Base-by-base conservation (phyloP, 2,329 filamentous ascomycete genomes). In the Aspergillus japonicus region DNA sequence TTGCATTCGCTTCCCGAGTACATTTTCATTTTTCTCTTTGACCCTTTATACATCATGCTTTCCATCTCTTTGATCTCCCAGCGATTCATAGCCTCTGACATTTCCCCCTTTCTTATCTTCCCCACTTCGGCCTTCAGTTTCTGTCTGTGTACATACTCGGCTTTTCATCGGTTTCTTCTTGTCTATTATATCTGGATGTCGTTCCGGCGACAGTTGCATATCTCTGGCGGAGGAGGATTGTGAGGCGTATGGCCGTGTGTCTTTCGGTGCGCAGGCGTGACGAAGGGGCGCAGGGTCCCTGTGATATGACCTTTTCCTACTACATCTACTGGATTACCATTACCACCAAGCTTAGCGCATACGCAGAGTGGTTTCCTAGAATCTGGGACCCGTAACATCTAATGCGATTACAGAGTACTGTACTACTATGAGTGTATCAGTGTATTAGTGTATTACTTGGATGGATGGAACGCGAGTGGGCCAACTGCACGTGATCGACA, bases 141-240 rank as follows among this genome's bases (percentile, higher is more conserved):
- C 12, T 56, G 21, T 58, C 44, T 57, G 35, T 73, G 71, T 72
- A 73, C 66, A 71, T 73, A 71, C 62, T 66, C 47, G n/a, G 24
- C 44, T 62, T 60, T 48, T 29, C 42, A 58, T 59, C 60, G 60
- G 23, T 50, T 57, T 51, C 48, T 61, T 51, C 50, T 54, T 50
- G 44, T 54, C 54, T 53, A 51, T 56, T 31, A 60, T 63, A 61
- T 53, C 52, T 47, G 56, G 47, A 51, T 60, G 35, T 52, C 56
- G 31, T 58, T 35, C 19, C 35, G 44, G 42, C 56, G 16, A 51
- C 29, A 54, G 19, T 58, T 63, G 59, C 56, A 61, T 58, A 35
- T 54, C 47, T 50, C 35, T 58, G 48, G 31, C 50, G 58, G 58
- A 49, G 53, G 58, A 63, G 59, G 60, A 44, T 47, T 53, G 39